These are phyloP conservation scores for Metarhizium guizhouense DNA, from an alignment of 2,329 filamentous ascomycete species.

Conservation along the genomic window DNA sequence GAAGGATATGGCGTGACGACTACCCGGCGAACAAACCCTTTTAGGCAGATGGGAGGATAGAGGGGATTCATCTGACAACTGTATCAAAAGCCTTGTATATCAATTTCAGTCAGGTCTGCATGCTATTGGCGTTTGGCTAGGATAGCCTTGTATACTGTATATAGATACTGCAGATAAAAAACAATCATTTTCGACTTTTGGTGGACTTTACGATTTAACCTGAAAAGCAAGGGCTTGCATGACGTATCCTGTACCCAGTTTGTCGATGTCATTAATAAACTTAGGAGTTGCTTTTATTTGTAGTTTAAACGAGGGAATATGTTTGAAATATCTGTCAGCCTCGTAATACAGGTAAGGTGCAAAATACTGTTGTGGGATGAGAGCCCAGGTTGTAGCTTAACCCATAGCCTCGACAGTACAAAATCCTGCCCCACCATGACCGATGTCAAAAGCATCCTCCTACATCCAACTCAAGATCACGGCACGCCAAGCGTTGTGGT, in stretches of 20 bases:
- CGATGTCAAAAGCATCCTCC: conserved; percentile 2
- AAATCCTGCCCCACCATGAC: conserved; percentile 8
- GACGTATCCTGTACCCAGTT: too few species aligned
- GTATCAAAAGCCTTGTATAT: conserved; percentile 22
- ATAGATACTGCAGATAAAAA: conserved; percentile 4
- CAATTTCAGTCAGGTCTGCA: conserved; percentile 20
- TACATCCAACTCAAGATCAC: conserved; percentile 3
- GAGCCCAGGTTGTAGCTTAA: neutral
- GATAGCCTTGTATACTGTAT: conserved; percentile 21
- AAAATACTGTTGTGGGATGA: neutral
- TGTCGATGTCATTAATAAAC: neutral
- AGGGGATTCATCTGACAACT: conserved; percentile 9
- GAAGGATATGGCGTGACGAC: conserved; percentile 33
- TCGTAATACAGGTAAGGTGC: neutral
- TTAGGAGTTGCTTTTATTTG: neutral
- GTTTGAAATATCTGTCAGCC: neutral
- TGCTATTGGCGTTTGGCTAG: conserved; percentile 24
- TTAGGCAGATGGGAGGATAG: conserved; percentile 11
- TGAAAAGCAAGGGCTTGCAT: neutral
- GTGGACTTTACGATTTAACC: neutral
- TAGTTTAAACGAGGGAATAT: neutral
- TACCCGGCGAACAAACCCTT: conserved; percentile 25
- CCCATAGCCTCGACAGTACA: neutral
- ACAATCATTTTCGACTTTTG: neutral
- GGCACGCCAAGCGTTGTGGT: neutral